phyloP scores from a whole-genome alignment of 805 yeast genomes.

The Candida ipomoeae region DNA sequence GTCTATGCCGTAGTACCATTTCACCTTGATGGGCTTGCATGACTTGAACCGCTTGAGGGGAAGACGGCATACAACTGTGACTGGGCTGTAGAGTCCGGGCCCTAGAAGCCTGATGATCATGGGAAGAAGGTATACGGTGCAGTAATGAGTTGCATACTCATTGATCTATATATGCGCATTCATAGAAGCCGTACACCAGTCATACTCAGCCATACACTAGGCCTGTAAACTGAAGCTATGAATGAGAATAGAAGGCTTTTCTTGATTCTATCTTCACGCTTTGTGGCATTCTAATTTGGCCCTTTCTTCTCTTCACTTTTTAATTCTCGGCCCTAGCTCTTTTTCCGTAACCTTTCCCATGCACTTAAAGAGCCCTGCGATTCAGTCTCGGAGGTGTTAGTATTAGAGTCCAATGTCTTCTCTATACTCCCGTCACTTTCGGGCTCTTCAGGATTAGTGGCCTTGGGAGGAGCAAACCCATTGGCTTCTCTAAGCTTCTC shows the following conservation, averaged over 20 bases:
- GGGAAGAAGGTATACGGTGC: background rate
- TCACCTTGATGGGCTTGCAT: slow-evolving; percentile 16
- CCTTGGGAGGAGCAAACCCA: slow-evolving; percentile 16
- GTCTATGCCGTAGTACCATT: slow-evolving; percentile 87
- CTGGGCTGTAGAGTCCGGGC: background rate
- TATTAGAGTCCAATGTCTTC: background rate
- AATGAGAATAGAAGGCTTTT: too few species aligned
- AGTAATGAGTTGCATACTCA: background rate
- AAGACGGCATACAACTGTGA: background rate
- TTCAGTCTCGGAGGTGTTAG: background rate
- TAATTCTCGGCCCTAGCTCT: background rate
- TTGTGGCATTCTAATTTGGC: background rate
- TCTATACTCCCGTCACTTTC: background rate
- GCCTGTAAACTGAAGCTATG: too few species aligned
- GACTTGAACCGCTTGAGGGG: slow-evolving; percentile 1
- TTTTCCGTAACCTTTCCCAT: slow-evolving; percentile 16
- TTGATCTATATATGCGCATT: background rate
- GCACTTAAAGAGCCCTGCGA: slow-evolving; percentile 10
- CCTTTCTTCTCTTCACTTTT: too few species aligned
- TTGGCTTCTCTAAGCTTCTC: slow-evolving; percentile 32
- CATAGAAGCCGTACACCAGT: too few species aligned
- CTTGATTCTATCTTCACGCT: background rate
- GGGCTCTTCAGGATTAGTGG: slow-evolving; percentile 1
- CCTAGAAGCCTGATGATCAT: background rate
- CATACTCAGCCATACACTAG: background rate